phyloP scores from a whole-genome alignment of 2,329 filamentous ascomycete species.

The Fusarium pseudograminearum region DNA sequence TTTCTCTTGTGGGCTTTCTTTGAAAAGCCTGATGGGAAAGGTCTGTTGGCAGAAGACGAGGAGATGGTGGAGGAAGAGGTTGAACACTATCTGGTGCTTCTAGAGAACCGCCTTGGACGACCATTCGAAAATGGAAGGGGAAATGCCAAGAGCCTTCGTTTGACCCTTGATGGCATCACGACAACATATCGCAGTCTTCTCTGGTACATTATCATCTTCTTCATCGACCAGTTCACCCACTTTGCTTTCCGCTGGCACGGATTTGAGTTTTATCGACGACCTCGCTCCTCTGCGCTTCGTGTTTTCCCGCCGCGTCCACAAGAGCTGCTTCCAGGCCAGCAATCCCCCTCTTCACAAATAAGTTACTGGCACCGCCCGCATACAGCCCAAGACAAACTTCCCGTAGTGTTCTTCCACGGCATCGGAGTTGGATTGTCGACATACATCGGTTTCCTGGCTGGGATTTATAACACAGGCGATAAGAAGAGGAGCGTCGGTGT shows the following conservation, averaged over 20 bases:
- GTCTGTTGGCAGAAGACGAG: constrained; percentile 31
- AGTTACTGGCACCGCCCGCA: constrained; percentile 77
- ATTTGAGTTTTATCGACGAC: constrained; percentile 64
- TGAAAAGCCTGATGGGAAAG: constrained; percentile 55
- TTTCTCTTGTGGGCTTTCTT: constrained; percentile 78
- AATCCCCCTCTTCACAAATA: constrained; percentile 63
- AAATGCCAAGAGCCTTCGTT: constrained; percentile 66
- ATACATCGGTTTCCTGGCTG: constrained; percentile 69
- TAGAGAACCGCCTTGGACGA: constrained; percentile 66
- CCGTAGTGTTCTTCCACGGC: constrained; percentile 77
- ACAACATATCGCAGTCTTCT: constrained; percentile 70
- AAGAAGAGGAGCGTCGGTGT: constrained; percentile 65
- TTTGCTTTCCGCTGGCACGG: constrained; percentile 59
- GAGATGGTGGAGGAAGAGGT: constrained; percentile 56
- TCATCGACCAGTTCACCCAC: constrained; percentile 66
- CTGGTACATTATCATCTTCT: constrained; percentile 72
- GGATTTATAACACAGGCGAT: constrained; percentile 55
- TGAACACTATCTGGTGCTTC: constrained; percentile 61
- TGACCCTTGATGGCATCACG: constrained; percentile 73
- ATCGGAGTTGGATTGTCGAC: constrained; percentile 76
- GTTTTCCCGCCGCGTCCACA: constrained; percentile 71
- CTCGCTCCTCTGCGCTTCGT: constrained; percentile 41
- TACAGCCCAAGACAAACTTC: constrained; percentile 60
- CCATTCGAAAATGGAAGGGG: constrained; percentile 67
- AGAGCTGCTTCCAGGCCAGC: constrained; percentile 57